Conservation (phyloP, 495 filamentous ascomycete species). For the Podospora anserina region DNA sequence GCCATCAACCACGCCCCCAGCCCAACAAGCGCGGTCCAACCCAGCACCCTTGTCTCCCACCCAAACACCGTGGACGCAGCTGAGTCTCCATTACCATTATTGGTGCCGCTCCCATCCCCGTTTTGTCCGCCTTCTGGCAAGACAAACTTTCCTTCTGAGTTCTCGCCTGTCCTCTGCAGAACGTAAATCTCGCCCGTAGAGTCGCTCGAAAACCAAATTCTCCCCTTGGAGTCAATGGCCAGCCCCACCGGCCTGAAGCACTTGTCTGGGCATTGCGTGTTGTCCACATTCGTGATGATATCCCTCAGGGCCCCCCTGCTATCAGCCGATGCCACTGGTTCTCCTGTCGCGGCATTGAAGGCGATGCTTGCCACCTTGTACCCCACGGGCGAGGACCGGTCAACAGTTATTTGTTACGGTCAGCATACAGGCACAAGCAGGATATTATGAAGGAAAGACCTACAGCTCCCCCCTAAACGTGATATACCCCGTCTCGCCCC, state of each 20-base stretch:
- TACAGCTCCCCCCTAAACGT: conserved; percentile 57
- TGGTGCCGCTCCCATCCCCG: background rate
- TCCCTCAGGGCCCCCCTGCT: conserved; percentile 39
- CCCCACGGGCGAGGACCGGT: conserved; percentile 47
- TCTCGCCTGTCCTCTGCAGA: conserved; percentile 23
- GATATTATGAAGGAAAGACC: conserved; percentile 12
- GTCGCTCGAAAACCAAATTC: conserved; percentile 50
- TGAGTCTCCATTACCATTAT: conserved; percentile 11
- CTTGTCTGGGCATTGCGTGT: conserved; percentile 39
- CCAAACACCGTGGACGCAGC: conserved; percentile 6
- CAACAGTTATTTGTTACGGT: conserved; percentile 20
- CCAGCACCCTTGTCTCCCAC: background rate
- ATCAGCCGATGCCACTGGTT: conserved; percentile 37
- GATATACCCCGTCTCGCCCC: conserved; percentile 46
- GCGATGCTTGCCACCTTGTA: conserved; percentile 47
- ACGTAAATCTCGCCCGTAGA: conserved; percentile 54
- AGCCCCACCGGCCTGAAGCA: conserved; percentile 54
- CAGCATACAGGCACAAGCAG: background rate
- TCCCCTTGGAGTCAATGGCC: conserved; percentile 41
- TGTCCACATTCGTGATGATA: conserved; percentile 47
- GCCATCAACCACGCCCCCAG: conserved; percentile 7
- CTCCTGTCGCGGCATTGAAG: conserved; percentile 37
- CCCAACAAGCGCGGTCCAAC: conserved; percentile 4
- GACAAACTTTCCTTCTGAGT: conserved; percentile 11
- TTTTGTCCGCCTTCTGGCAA: background rate